Conservation (phyloP, 2,329 filamentous ascomycete genomes). For the Cercospora canescens region DNA sequence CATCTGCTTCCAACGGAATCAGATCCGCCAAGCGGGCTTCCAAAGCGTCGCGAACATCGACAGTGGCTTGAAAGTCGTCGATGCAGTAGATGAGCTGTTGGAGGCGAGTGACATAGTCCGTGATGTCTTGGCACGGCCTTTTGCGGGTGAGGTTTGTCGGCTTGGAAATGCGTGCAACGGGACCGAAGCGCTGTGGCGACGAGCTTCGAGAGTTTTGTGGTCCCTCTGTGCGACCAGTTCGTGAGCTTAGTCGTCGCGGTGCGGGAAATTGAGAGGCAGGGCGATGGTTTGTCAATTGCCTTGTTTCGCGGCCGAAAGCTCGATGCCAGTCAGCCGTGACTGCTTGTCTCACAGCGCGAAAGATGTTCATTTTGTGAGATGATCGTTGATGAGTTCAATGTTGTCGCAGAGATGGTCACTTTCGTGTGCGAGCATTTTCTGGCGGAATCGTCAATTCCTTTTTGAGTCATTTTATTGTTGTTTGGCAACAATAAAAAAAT, state of each 20-base stretch:
- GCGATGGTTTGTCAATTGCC: not conserved
- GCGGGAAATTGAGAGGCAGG: not conserved
- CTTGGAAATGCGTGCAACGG: not conserved
- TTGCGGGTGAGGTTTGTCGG: not conserved
- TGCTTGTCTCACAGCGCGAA: not conserved
- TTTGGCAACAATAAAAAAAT: not conserved
- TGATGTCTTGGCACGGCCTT: not conserved
- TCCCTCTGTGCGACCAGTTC: not conserved
- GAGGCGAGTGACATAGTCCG: not conserved
- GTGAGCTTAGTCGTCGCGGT: not conserved
- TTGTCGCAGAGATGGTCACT: not conserved
- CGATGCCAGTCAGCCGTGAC: not conserved
- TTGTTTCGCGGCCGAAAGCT: not conserved
- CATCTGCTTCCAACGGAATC: not conserved
- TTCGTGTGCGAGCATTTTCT: not conserved
- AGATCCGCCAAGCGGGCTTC: not conserved
- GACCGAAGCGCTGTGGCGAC: not conserved
- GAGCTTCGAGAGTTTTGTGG: not conserved
- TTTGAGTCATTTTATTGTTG: not conserved
- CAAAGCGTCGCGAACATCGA: not conserved
- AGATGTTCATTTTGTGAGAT: not conserved
- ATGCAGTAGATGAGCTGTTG: not conserved
- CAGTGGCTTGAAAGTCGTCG: not conserved
- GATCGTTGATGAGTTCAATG: not conserved
- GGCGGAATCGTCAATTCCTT: not conserved